A percentile compares a stretch with the other conserved stretches of the same genome.
These are phyloP conservation scores for Caulochytrium protostelioides DNA, from an alignment of 371 early-diverging fungal species.

Conservation along the genomic window DNA sequence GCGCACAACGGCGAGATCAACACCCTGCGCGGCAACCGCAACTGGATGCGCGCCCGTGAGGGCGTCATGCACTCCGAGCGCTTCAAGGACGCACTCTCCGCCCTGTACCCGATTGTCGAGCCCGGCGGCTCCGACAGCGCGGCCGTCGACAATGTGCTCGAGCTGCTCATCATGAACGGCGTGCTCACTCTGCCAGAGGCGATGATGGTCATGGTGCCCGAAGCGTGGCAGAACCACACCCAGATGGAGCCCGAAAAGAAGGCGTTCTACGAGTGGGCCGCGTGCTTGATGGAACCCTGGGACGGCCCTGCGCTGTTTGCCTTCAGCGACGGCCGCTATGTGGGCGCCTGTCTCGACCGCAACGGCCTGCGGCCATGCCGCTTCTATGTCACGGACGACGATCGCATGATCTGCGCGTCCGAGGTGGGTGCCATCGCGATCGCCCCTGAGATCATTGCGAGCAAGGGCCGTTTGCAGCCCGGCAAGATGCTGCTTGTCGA, in stretches of 20 bases:
- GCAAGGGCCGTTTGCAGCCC: slow-evolving; percentile 85
- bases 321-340: slow-evolving; percentile 86
- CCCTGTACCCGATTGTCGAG: slow-evolving; percentile 82
- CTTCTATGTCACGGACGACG: slow-evolving; percentile 72
- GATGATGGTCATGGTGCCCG: slow-evolving; percentile 89
- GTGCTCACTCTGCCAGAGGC: slow-evolving; percentile 78
- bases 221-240: slow-evolving; percentile 84
- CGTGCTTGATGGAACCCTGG: slow-evolving; percentile 92
- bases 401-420: slow-evolving; percentile 87
- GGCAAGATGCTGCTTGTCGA: slow-evolving; percentile 92
- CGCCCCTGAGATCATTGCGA: slow-evolving; percentile 51
- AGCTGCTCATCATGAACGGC: slow-evolving; percentile 72
- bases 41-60: slow-evolving; percentile 95
- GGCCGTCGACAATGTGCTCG: slow-evolving; percentile 90
- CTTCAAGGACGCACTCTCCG: slow-evolving; percentile 54
- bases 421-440: slow-evolving; percentile 80
- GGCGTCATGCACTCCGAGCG: slow-evolving; percentile 64
- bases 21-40: slow-evolving; percentile 90
- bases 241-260: slow-evolving; percentile 63
- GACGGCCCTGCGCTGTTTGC: slow-evolving; percentile 94
- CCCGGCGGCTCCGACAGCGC: slow-evolving; percentile 87
- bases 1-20: slow-evolving; percentile 98
- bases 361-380: slow-evolving; percentile 93
- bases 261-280: slow-evolving; percentile 89
- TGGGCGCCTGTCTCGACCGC: slow-evolving; percentile 84